Base-by-base conservation (phyloP, 345 rosid genomes). In the Eucalyptus viminalis region DNA sequence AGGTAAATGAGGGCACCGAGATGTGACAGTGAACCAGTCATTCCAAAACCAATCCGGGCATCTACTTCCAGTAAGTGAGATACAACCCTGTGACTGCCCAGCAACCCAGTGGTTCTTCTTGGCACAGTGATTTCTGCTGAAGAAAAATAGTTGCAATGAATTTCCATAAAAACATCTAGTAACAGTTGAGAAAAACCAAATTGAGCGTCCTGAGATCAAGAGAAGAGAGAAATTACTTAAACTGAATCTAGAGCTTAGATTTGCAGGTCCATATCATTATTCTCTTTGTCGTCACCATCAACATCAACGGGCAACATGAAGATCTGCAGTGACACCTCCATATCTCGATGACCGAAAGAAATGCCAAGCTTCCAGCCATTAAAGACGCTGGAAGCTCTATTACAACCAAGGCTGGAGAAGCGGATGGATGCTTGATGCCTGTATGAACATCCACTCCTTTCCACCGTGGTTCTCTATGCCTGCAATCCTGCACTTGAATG, bases 391-490 rank as follows among this genome's bases (percentile, higher is more conserved):
- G 25, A 53, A 53, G 58, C 58, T 53, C 25, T 53, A 21, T 53
- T 53, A 53, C 58, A 53, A 53, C 58, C 58, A 53, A 53, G 25
- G 58, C 58, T 4, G 58, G 58, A 53, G 58, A 53, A 53, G 58
- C 11, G 2, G 25, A 53, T 53, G 58, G 58, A 53, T 53, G 56
- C 10, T 53, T 53, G 56, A 53, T 53, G 10, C 56, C 56, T 8
- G 24, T 53, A 86, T 31, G 5, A 86, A 14, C 10, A 24, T 88
- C 91, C 92, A 85, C 89, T 90, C 90, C 90, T 62, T 50, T 86
- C 94, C 92, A 90, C 91, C 96, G 88, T 92, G 91, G 93, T 88
- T 91, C 90, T 88, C 88, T 90, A 91, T 92, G 96, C 96, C 97
- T 93, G 96, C 97, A 93, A 94, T 88, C 95, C 92, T 89, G 89